phyloP scores from a whole-genome alignment of 129 eudicot genomes.

The Oenanthe sinensis region DNA sequence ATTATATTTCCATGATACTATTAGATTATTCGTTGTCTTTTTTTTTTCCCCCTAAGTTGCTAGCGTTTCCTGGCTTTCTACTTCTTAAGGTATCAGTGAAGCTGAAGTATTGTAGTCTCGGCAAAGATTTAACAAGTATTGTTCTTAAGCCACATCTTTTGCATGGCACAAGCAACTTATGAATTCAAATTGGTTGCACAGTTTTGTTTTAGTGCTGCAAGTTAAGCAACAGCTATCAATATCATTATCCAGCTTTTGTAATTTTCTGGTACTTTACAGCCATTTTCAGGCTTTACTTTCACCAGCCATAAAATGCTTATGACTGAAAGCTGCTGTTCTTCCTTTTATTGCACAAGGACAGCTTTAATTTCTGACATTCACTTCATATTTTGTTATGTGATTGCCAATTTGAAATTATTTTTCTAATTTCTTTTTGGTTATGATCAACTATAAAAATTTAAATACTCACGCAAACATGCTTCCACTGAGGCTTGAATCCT shows the following conservation, averaged over 20 bases:
- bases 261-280: background rate
- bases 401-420: background rate
- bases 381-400: background rate
- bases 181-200: background rate
- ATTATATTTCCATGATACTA: background rate
- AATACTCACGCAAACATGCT: background rate
- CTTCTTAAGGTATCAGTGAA: background rate
- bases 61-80: background rate
- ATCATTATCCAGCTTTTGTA: background rate
- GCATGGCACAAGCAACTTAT: background rate
- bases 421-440: background rate
- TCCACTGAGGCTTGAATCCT: background rate
- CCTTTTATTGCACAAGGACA: background rate
- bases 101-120: background rate
- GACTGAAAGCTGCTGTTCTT: background rate
- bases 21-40: background rate
- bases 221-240: background rate
- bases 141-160: background rate
- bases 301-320: background rate
- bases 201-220: background rate
- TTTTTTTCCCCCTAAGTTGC: background rate
- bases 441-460: background rate
- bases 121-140: background rate
- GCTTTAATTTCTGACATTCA: background rate
- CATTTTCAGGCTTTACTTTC: background rate